phyloP scores from a whole-genome alignment of 495 filamentous ascomycete species.

The Aspergillus kassunensis region DNA sequence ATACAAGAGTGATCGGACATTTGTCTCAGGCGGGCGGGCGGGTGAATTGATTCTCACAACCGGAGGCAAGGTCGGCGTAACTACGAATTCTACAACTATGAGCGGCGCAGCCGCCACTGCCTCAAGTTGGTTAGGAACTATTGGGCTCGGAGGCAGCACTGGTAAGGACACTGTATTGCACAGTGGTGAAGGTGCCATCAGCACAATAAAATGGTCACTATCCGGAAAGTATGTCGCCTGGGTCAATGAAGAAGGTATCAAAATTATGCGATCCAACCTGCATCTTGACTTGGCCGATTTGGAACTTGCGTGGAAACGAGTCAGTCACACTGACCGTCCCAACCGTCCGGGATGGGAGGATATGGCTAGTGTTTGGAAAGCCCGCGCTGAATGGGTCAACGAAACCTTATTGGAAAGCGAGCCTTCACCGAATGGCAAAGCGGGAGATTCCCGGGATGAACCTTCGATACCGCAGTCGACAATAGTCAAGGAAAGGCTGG shows the following conservation, averaged over 20 bases:
- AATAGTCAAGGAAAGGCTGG: conserved; percentile 41
- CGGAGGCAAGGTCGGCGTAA: conserved; percentile 72
- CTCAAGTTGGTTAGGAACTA: conserved; percentile 85
- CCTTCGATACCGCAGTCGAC: conserved; percentile 19
- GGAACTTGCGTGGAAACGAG: conserved; percentile 91
- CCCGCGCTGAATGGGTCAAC: conserved; percentile 86
- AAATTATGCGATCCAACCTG: conserved; percentile 91
- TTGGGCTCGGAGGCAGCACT: conserved; percentile 70
- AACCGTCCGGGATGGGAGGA: conserved; percentile 82
- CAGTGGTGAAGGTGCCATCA: conserved; percentile 87
- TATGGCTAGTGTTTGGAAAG: conserved; percentile 93
- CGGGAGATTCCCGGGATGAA: conserved; percentile 31
- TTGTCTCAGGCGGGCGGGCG: conserved; percentile 84
- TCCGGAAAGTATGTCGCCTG: conserved; percentile 89
- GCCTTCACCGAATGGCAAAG: conserved; percentile 37
- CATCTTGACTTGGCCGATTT: conserved; percentile 70
- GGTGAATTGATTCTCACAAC: conserved; percentile 87
- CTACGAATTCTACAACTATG: conserved; percentile 73
- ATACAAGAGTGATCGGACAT: conserved; percentile 80
- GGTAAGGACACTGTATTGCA: conserved; percentile 88
- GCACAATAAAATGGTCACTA: conserved; percentile 85
- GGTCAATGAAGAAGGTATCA: conserved; percentile 94
- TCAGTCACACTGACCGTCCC: conserved; percentile 84
- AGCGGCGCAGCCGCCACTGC: conserved; percentile 74
- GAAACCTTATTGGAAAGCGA: conserved; percentile 65